Evolutionary conservation across 1,284 basidiomycete genomes (phyloP), one percentile per base, ranked within the genome.

Genomic region (Chalciporus sp.): DNA sequence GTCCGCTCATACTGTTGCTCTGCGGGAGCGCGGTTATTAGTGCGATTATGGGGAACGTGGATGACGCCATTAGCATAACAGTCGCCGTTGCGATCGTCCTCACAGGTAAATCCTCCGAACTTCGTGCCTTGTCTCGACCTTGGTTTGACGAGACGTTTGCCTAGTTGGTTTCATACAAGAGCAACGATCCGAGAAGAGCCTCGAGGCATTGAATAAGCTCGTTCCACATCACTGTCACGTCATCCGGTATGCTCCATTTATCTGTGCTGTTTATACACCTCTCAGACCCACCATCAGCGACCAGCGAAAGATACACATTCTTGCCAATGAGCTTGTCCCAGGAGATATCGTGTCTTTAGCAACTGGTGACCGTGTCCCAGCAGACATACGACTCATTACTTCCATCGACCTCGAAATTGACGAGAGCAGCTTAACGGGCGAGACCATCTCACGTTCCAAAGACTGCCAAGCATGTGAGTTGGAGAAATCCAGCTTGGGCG

Each of bases 221-320:
- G 95, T 97, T 11, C 95, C 95, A 0, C 95, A 98, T 68, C 94
- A 95, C 71, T 97, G 94, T 68, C 92, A 97, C 68, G 84, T 98
- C 52, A 78, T 93, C 47, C 88, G 95, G 82, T 90, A 66, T 28
- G 80, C 62, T 23, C 27, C 50, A 11, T 33, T 16, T 59, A 56
- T 27, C 35, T 47, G 19, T 50, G 4, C 44, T 54, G 27, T 20
- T 53, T 43, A 47, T 20, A 51, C 53, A 28, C 40, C 40, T 45
- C 49, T 57, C 9, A 53, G 26, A 7, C n/a, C 8, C 12, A 11
- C 40, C 23, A 17, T 39, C 37, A 90, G 88, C 3, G 89, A 93
- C 67, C 84, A 86, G 23, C 81, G 85, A 58, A 80, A 85, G n/a
- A 72, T 85, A 42, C 90, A 90, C 57, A 76, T 94, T 17, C 84